These are phyloP conservation scores for Cutaneotrichosporon mucoides DNA, from an alignment of 1,284 basidiomycete genomes.

Conservation along the genomic window DNA sequence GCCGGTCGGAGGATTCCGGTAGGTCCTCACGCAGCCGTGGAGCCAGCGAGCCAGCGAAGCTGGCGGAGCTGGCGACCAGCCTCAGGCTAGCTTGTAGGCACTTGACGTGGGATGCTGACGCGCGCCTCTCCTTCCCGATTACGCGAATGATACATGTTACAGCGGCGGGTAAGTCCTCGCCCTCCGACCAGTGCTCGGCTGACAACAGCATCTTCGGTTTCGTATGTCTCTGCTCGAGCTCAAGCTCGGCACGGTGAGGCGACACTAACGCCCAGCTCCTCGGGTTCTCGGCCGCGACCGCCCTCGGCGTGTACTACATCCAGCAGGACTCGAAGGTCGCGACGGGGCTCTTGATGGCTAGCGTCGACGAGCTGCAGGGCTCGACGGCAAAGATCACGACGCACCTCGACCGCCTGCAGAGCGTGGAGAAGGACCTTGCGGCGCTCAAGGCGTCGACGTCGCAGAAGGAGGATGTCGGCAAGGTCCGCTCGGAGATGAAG, in stretches of 20 bases:
- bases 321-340: constrained; percentile 86
- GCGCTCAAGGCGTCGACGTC: constrained; percentile 63
- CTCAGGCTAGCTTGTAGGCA: background rate
- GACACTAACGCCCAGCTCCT: constrained; percentile 71
- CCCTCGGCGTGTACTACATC: constrained; percentile 75
- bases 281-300: constrained; percentile 25
- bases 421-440: constrained; percentile 81
- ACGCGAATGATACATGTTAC: background rate
- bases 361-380: constrained; percentile 77
- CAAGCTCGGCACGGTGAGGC: constrained; percentile 66
- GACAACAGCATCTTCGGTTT: constrained; percentile 73
- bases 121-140: background rate
- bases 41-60: too few relatives aligned
- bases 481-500: constrained; percentile 73
- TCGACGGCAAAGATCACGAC: constrained; percentile 79
- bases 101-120: background rate
- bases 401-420: constrained; percentile 77
- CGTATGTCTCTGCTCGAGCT: constrained; percentile 45
- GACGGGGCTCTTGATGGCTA: constrained; percentile 73
- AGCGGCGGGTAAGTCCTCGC: constrained; percentile 63
- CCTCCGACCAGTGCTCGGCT: background rate
- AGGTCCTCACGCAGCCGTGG: constrained; percentile 1
- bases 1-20: constrained; percentile 72
- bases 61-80: too few relatives aligned
- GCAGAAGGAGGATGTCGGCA: constrained; percentile 71